Conservation (phyloP, 1,139 yeast species). For the Chernovozyma aurita region DNA sequence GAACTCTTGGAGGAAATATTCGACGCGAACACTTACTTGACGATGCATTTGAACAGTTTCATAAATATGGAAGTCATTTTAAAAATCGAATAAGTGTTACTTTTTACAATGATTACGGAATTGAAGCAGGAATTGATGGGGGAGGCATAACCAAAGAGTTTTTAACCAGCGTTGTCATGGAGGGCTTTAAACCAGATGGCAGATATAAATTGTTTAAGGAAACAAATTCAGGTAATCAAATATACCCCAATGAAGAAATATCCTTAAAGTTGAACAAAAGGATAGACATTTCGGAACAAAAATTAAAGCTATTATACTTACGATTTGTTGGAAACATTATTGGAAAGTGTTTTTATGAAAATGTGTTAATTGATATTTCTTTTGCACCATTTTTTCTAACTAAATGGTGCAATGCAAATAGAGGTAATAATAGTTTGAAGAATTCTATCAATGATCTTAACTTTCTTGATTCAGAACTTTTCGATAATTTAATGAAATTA, state of each 20-base stretch:
- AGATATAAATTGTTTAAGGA: slow-evolving; percentile 41
- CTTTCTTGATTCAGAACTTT: slow-evolving; percentile 65
- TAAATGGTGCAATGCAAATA: slow-evolving; percentile 49
- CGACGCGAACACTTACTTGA: slow-evolving; percentile 66
- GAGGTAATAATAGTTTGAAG: slow-evolving; percentile 26
- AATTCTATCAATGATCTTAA: slow-evolving; percentile 76
- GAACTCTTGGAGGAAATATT: slow-evolving; percentile 45
- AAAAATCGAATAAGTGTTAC: slow-evolving; percentile 59
- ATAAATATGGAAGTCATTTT: slow-evolving; percentile 39
- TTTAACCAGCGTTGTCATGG: slow-evolving; percentile 64
- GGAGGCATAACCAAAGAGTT: slow-evolving; percentile 96
- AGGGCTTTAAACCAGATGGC: slow-evolving; percentile 53
- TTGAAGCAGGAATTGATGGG: slow-evolving; percentile 91
- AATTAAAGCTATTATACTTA: slow-evolving; percentile 34
- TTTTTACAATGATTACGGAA: slow-evolving; percentile 63
- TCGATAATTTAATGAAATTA: slow-evolving; percentile 60
- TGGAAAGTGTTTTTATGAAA: slow-evolving; percentile 89
- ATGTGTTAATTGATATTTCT: slow-evolving; percentile 72
- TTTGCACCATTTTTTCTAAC: slow-evolving; percentile 86
- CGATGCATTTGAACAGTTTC: slow-evolving; percentile 67
- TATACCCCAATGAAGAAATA: slow-evolving; percentile 72
- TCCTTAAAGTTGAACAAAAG: slow-evolving; percentile 25
- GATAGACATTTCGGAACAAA: slow-evolving; percentile 20
- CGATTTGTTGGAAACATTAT: slow-evolving; percentile 74
- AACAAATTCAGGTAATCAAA: slow-evolving; percentile 47